Evolutionary conservation across 2,329 filamentous ascomycete species (phyloP).

Genomic region (Aspergillus sp.): DNA sequence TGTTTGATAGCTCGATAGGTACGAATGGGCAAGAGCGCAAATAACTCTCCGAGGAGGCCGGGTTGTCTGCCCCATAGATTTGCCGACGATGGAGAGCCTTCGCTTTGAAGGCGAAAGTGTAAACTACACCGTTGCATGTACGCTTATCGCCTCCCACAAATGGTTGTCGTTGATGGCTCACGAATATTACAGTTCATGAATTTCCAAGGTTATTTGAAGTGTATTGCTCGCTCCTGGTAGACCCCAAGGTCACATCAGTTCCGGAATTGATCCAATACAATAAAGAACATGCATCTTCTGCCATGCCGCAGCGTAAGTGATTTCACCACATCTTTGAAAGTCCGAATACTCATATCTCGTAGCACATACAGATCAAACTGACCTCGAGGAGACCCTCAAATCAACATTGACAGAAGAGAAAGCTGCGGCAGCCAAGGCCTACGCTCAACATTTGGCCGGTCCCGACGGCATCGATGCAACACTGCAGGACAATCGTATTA

Average conservation of each 20-base stretch:
- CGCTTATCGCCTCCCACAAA: background rate
- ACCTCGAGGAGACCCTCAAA: background rate
- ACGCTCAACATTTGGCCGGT: background rate
- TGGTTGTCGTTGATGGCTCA: background rate
- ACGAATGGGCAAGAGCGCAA: background rate
- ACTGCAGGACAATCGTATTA: background rate
- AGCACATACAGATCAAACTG: background rate
- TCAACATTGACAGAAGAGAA: background rate
- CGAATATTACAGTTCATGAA: background rate
- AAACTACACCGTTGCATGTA: background rate
- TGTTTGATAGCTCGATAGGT: background rate
- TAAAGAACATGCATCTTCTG: background rate
- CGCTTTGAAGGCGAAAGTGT: background rate
- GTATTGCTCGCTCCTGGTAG: background rate
- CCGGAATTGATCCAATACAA: background rate
- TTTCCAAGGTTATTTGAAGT: background rate
- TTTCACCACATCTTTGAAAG: too few relatives aligned
- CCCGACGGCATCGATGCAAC: background rate
- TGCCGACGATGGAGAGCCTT: constrained; percentile 1
- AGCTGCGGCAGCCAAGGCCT: background rate
- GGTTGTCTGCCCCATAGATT: background rate
- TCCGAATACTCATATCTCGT: too few relatives aligned
- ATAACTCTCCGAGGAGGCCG: background rate
- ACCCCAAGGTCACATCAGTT: background rate
- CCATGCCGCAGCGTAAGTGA: background rate